Base-by-base conservation (phyloP, 345 rosid genomes). In the Trapa incisa region DNA sequence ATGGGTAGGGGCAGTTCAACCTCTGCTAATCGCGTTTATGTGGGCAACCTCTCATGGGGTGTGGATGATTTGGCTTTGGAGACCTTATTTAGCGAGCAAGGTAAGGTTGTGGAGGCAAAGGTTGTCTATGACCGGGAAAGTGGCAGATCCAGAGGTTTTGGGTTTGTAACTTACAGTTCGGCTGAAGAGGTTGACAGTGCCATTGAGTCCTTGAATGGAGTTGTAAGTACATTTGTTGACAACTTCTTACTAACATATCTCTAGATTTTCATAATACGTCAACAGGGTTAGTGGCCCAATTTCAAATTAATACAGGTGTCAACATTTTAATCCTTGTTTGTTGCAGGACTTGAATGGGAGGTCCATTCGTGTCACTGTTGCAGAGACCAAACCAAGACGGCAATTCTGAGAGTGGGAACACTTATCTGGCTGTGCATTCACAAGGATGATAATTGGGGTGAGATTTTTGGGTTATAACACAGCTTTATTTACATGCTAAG, bases 141-240 rank as follows among this genome's bases (percentile, higher is more conserved):
- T 67, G 97, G 99, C 65, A 83, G 99, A 72, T 94, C 99, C 56
- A 87, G 92, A 83, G 97, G 99, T 68, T 94, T 91, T 41, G 99
- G 99, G 61, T 94, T 94, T 71, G 97, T 94, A 53, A 84, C 95
- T 22, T 22, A 22, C 29, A 22, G 29, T 22, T 22, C 29, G 29
- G 29, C 29, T 22, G 29, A 22, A 22, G 99, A 94, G 80, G 96
- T 87, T 58, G 71, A 83, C 73, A 76, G 65, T 65, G 99, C 97
- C 33, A 80, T 94, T 63, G 81, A 75, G 35, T 78, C 89, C 68
- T 80, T 91, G 79, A 67, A 94, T 71, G 99, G 99, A 33, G 81
- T 68, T 61, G 97, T 94, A 86, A 88, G 97, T 83, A 42, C 66
- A 38, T 37, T 7, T 3, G 36, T 45, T 37, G 41, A n/a, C 35